phyloP scores from a whole-genome alignment of 1,284 basidiomycete species.

The Cerrena zonata region DNA sequence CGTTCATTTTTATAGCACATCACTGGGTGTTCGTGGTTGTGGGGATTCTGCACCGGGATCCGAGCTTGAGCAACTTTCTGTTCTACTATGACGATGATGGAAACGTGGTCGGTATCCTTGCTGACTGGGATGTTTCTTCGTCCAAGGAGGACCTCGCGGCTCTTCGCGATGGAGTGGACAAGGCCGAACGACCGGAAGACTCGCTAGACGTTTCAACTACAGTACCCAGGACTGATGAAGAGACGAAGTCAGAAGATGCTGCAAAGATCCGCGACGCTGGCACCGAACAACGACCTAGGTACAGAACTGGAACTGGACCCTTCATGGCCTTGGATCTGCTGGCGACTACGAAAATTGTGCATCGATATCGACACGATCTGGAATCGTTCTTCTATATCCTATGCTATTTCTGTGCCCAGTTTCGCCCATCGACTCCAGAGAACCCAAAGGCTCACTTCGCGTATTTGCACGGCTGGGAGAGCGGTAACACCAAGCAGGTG shows the following conservation, averaged over 20 bases:
- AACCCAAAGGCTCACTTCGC: not conserved
- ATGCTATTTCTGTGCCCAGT: not conserved
- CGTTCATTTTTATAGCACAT: slow-evolving; percentile 3
- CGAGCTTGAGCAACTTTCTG: not conserved
- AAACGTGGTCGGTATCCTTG: not conserved
- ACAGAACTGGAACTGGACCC: slow-evolving; percentile 24
- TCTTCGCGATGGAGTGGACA: not conserved
- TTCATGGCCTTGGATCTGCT: slow-evolving; percentile 24
- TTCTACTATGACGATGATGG: slow-evolving; percentile 1
- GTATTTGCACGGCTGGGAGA: not conserved
- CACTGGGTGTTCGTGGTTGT: slow-evolving; percentile 5
- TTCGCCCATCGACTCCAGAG: not conserved
- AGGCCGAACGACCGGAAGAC: not conserved
- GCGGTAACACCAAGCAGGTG: not conserved
- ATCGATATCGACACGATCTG: slow-evolving; percentile 3
- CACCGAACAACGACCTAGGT: not conserved
- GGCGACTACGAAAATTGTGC: not conserved
- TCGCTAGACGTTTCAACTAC: not conserved
- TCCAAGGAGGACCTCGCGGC: not conserved
- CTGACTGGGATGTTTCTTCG: not conserved
- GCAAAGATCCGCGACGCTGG: not conserved
- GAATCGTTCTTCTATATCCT: slow-evolving; percentile 5
- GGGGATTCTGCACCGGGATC: slow-evolving; percentile 1
- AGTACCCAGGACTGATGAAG: not conserved
- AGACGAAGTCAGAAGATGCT: not conserved